Evolutionary conservation across 2,329 filamentous ascomycete genomes (phyloP).

Genomic region (Stromatinia cepivora): DNA sequence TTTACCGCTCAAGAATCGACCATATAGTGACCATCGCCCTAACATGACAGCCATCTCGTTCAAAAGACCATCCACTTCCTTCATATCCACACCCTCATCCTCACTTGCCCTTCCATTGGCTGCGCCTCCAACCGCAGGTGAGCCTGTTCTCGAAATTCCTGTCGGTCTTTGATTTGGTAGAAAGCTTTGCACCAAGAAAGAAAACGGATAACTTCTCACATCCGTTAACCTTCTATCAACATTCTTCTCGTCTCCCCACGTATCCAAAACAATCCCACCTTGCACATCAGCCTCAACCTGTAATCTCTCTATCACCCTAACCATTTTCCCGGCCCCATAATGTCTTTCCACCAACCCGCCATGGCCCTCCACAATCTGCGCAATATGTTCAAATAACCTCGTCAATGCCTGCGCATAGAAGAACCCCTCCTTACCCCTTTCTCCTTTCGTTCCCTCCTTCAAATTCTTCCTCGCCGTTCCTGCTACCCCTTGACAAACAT

Average conservation of each 20-base stretch:
- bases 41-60: constrained; percentile 92
- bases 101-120: constrained; percentile 65
- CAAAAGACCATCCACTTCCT: constrained; percentile 84
- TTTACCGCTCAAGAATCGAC: constrained; percentile 83
- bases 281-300: constrained; percentile 96
- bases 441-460: constrained; percentile 55
- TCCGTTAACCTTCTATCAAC: constrained; percentile 88
- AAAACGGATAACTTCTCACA: constrained; percentile 96
- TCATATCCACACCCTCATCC: constrained; percentile 95
- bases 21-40: constrained; percentile 88
- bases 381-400: constrained; percentile 94
- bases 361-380: constrained; percentile 91
- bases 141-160: constrained; percentile 69
- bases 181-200: constrained; percentile 94
- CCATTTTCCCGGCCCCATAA: constrained; percentile 92
- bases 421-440: constrained; percentile 64
- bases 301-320: constrained; percentile 85
- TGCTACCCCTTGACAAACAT: constrained; percentile 94
- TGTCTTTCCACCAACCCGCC: constrained; percentile 89
- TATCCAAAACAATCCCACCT: constrained; percentile 92
- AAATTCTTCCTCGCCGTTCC: constrained; percentile 78
- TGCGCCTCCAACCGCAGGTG: constrained; percentile 64
- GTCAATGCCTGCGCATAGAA: constrained; percentile 92
- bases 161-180: constrained; percentile 66
- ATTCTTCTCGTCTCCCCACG: constrained; percentile 86